Evolutionary conservation across 208 protist species (phyloP), one percentile per base, ranked within the genome.

Genomic region (Porcisia hertigi): DNA sequence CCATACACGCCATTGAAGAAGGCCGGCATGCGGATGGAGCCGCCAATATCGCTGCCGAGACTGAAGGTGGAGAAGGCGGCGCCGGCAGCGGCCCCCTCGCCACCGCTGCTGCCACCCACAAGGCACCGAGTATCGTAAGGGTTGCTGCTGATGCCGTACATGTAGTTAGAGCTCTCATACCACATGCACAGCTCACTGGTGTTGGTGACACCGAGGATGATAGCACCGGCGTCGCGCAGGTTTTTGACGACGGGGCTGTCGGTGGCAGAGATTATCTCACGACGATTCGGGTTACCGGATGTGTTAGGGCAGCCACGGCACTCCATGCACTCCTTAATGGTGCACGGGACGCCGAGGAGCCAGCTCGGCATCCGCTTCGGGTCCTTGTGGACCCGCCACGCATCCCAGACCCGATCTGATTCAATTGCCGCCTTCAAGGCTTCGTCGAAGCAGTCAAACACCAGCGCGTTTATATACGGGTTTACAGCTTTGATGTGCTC

Each of bases 171-270:
- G 77, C 90, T 96, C 80, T 97, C 92, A 58, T 91, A 94, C 90
- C 92, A 95, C 90, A 97, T 96, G 83, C 91, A 94, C 34, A 95
- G 79, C 82, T 96, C 93, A 74, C 87, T 91, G 25, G 89, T 95
- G 89, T 98, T 98, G 9, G 94, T 98, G 45, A 95, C 91, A 30
- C 92, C 94, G 69, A 98, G 88, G 73, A 98, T 95, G 71, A 98
- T 81, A n/a, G 92, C 92, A 53, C 94, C 94, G n/a, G 94, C 91
- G 34, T 88, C 88, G 59, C 89, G 85, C 69, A 97, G 94, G 85
- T 95, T 94, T 34, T 89, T 77, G 63, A 96, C 94, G 34, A 95
- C 88, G 20, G 88, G 89, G 77, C 91, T 92, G 79, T 97, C 89
- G 1, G 71, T 52, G 30, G 39, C 47, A 20, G 88, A 86, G 73